These are phyloP conservation scores for Agrostemma githago DNA, from an alignment of 148 eudicot species.

Conservation along the genomic window DNA sequence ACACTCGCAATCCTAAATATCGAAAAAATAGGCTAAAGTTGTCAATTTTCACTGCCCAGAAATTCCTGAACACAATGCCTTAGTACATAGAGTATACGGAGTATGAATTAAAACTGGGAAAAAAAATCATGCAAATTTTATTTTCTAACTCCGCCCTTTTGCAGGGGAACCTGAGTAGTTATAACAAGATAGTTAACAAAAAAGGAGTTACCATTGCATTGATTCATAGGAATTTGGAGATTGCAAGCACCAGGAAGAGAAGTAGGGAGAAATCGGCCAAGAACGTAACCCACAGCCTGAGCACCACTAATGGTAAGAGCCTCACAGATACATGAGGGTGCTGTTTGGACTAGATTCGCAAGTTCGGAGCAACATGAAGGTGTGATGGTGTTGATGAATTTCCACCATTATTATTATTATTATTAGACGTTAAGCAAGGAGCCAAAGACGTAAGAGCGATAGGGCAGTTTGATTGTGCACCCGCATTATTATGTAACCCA, in stretches of 20 bases:
- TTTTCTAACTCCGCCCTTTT: too few relatives aligned
- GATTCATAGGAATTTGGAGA: conserved; percentile 4
- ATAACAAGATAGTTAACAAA: not conserved
- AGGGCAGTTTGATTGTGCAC: conserved; percentile 27
- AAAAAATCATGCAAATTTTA: too few relatives aligned
- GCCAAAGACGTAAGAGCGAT: conserved; percentile 23
- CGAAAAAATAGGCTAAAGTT: too few relatives aligned
- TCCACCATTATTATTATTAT: not conserved
- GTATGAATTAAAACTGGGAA: not conserved
- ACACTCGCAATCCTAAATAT: too few relatives aligned
- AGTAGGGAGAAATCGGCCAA: conserved; percentile 16
- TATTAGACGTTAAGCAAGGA: conserved; percentile 37
- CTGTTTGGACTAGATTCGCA: conserved; percentile 31
- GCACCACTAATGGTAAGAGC: conserved; percentile 38
- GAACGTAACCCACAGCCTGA: conserved; percentile 16
- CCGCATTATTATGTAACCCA: not conserved
- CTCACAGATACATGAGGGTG: conserved; percentile 47
- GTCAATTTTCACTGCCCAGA: too few relatives aligned
- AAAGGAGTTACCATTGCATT: conserved; percentile 19
- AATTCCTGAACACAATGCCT: too few relatives aligned
- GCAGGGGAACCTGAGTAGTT: too few relatives aligned
- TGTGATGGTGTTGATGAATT: conserved; percentile 38
- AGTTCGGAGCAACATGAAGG: conserved; percentile 49
- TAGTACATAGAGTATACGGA: too few relatives aligned
- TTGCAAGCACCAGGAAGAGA: conserved; percentile 26